Base-by-base conservation (phyloP, 2,329 filamentous ascomycete genomes). In the Cadophora gregata region DNA sequence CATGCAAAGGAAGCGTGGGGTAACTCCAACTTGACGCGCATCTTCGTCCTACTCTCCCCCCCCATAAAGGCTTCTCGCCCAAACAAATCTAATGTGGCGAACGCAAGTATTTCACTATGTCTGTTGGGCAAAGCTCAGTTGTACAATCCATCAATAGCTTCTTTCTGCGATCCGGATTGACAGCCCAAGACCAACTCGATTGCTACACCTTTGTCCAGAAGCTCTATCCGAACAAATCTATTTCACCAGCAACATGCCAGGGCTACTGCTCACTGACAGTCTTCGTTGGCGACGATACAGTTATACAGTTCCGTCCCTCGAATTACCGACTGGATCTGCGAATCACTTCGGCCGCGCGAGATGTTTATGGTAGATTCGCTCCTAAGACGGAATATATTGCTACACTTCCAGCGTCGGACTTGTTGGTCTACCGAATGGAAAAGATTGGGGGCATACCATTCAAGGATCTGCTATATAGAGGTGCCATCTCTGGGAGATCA, bases 251-350 rank as follows among this genome's bases (percentile, higher is more conserved):
- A 8, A 70, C 77, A 7, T 77, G 77, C 5, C 84, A 86, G 69
- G 84, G 84, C 21, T 84, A 83, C 68, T 86, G 84, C 69, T 86
- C 84, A 1, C 81, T 85, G 70, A 86, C 84, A 0, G 67, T 85
- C 7, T 74, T 77, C 27, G 75, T 83, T 19, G 79, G 78, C 10
- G 67, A 75, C 4, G 72, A 78, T n/a, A 71, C 67, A 14, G 74
- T 84, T 56, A 69, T 86, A 4, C 84, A 86, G 72, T 85, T 86
- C 67, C 80, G 84, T 2, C 83, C 83, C 7, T 55, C 69, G 0
- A 75, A 72, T 3, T 81, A 84, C 70, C 76, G 71, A 42, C 75
- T 86, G 9, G 77, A 85, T 63, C 72, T 80, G 21, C 63, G 63
- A 0, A 74, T 82, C 16, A 76, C 79, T 14, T 65, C 66, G 1